Evolutionary conservation across 768 basidiomycete species (phyloP), one percentile per base, ranked within the genome.

Genomic region (Sarcomyxa edulis): DNA sequence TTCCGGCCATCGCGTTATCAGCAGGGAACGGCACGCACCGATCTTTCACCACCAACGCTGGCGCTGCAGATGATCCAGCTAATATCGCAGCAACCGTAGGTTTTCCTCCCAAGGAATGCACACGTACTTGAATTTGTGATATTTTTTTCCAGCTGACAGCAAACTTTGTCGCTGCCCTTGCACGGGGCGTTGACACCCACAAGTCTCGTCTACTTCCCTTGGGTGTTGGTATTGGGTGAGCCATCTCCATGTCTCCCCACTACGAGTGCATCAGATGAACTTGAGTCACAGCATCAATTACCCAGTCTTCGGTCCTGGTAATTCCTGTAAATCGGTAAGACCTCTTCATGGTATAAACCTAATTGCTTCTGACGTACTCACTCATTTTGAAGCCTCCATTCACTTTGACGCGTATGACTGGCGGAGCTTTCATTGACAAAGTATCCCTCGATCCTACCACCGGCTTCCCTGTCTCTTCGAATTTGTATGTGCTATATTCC

Each of bases 1-100:
- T 54, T 14, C 54, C 55, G 8, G 55, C 49, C 6, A 50, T 59
- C n/a, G 57, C 57, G 4, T 47, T 59, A 40, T 57, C 57, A 6
- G 57, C 54, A 3, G 48, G 47, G 5, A 57, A 59, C 38, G 32
- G 42, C 29, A 59, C 55, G 5, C 57, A 59, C 27, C 45, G 56
- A 10, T 56, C 58, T 3, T 59, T 53, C 50, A 56, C 51, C 4
- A 56, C 54, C 4, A 51, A 51, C 28, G 56, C 54, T 12, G 46
- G 42, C 19, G 23, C 39, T 5, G n/a, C 45, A 7, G 35, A 37
- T 33, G 58, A 59, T 27, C 56, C 58, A 11, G 58, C 58, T 12
- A 56, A 51, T 37, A 40, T 59, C 9, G 56, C 48, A 18, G 58
- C 45, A 3, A 42, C 46, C 26, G 51, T 54, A 35, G 3, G 42